Evolutionary conservation across 768 basidiomycete genomes (phyloP).

Genomic region (Phaffia australis): DNA sequence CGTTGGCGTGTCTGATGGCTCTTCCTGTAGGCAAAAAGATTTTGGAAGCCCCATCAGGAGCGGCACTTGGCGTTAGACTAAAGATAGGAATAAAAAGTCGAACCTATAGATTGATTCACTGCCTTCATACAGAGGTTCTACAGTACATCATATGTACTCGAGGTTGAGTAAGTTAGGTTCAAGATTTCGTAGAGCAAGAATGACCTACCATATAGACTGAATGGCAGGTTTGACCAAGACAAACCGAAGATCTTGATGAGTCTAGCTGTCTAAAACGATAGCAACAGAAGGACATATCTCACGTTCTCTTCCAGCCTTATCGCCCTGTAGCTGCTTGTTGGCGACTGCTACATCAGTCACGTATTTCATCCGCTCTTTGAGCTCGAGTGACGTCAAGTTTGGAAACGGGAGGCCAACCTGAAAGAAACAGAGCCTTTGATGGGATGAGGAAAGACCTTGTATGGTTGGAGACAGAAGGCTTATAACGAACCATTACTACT

Average conservation of each 20-base stretch:
- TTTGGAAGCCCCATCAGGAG: neutral
- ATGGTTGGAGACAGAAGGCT: neutral
- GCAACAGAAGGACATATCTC: slow-evolving; percentile 12
- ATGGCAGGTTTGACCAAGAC: no score
- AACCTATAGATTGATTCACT: slow-evolving; percentile 94
- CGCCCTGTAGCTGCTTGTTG: slow-evolving; percentile 48
- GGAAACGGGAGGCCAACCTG: slow-evolving; percentile 78
- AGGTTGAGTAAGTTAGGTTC: neutral
- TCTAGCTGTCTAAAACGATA: neutral
- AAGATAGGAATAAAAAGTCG: slow-evolving; percentile 30
- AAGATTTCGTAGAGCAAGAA: no score
- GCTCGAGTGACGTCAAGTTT: slow-evolving; percentile 78
- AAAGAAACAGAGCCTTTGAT: neutral
- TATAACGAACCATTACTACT: slow-evolving; percentile 50
- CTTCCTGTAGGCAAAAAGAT: slow-evolving; percentile 49
- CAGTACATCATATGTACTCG: neutral
- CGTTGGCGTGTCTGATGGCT: slow-evolving; percentile 78
- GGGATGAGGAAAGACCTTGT: neutral
- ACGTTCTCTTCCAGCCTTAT: slow-evolving; percentile 67
- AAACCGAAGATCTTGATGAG: slow-evolving; percentile 15
- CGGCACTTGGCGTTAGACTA: neutral
- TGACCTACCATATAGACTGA: no score
- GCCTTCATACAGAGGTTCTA: slow-evolving; percentile 45
- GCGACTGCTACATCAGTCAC: slow-evolving; percentile 52
- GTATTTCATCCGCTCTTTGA: slow-evolving; percentile 83